Base-by-base conservation (phyloP, 2,329 filamentous ascomycete genomes). In the Talaromyces rugulosus region DNA sequence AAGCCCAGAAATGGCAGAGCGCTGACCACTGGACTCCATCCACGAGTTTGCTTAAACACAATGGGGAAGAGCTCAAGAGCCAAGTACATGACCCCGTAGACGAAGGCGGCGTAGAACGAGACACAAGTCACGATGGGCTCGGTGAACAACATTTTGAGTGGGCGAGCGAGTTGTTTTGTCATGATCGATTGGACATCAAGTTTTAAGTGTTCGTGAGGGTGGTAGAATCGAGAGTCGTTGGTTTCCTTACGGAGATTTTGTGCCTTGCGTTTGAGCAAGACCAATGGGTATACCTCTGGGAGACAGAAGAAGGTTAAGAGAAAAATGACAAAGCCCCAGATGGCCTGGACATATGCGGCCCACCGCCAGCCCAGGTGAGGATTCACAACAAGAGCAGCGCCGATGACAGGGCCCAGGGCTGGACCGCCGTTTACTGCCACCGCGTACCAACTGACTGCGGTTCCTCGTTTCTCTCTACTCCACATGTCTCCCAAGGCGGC, bases 321-420 rank as follows among this genome's bases (percentile, higher is more conserved):
- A 5, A 74, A 76, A 64, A 83, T 77, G 11, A 77, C 67, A 8
- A 70, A 71, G 9, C 71, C 74, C 67, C 82, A 76, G 56, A 86
- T 84, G 53, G 82, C 67, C 0, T 82, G 83, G 87, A 14, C 78
- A 78, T 0, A 82, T 85, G 83, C 83, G 86, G 28, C 83, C 75
- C 83, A 84, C 86, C 27, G 82, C 82, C 1, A 85, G 76, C 64
- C 78, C 65, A n/a, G 74, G 79, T 62, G 30, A 30, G 14, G 16
- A 44, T 62, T 44, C 2, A 80, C 72, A 0, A 78, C 79, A 36
- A 83, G 77, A 61, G 83, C 84, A 0, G 78, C 80, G 8, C 82
- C 82, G 8, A 81, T 72, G 59, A 85, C 78, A 3, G 82, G 80
- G 0, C 79, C 82, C 2, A 78, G 71, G 2, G 78, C 76, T 0